Evolutionary conservation across 2,329 filamentous ascomycete species (phyloP).

Genomic region (Clathrospora elynae): DNA sequence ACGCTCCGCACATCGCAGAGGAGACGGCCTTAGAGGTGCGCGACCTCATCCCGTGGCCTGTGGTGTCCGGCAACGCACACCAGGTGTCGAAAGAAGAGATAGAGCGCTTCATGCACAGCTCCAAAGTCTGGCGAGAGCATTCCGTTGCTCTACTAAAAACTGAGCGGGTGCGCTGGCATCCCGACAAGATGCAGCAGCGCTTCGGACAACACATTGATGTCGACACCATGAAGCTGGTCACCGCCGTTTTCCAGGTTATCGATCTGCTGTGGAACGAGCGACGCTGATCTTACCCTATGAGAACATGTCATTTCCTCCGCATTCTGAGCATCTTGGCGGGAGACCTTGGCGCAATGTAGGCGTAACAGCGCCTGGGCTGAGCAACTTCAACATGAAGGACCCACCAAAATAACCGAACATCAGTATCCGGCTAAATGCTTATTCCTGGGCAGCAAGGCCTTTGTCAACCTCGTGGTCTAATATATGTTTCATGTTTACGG

Average conservation of each 20-base stretch:
- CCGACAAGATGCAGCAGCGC: conserved; percentile 94
- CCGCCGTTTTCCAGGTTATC: conserved; percentile 87
- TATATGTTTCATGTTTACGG: conserved; percentile 13
- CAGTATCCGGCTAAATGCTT: conserved; percentile 39
- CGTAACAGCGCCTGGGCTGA: conserved; percentile 7
- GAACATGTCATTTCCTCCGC: conserved; percentile 3
- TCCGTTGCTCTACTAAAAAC: conserved; percentile 67
- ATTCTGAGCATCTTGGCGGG: background rate
- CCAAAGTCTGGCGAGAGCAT: conserved; percentile 49
- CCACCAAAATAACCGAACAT: conserved; percentile 6
- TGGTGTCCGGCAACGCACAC: conserved; percentile 62
- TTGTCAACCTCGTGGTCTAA: conserved; percentile 14
- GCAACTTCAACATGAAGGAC: conserved; percentile 3
- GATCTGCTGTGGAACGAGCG: conserved; percentile 77
- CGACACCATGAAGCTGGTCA: conserved; percentile 76
- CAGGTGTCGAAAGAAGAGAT: conserved; percentile 66
- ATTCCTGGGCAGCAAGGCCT: conserved; percentile 25
- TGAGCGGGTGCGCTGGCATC: conserved; percentile 93
- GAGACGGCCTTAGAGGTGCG: conserved; percentile 27
- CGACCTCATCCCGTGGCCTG: conserved; percentile 71
- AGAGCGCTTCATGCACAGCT: conserved; percentile 69
- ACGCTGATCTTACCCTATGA: conserved; percentile 13
- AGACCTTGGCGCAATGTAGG: conserved; percentile 20
- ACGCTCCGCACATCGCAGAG: conserved; percentile 15
- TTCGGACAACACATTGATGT: conserved; percentile 74